Evolutionary conservation across 148 eudicot genomes (phyloP).

Genomic region (Mesembryanthemum crystallinum): DNA sequence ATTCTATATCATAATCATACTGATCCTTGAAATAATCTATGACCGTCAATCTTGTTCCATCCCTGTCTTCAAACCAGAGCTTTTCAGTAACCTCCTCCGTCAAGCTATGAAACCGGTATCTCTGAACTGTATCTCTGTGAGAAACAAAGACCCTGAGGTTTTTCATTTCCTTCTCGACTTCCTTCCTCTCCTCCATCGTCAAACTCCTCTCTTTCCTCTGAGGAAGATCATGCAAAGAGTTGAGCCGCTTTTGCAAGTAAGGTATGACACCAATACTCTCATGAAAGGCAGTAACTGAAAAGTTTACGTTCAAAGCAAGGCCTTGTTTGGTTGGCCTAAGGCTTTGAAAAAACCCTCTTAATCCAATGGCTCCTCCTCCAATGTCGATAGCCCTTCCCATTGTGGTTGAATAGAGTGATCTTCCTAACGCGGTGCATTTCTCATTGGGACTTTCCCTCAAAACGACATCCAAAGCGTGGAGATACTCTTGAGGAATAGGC

Average conservation of each 20-base stretch:
- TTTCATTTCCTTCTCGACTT: constrained; percentile 73
- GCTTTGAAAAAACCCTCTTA: constrained; percentile 88
- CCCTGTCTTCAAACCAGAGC: constrained; percentile 72
- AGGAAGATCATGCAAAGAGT: constrained; percentile 53
- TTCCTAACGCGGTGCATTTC: constrained; percentile 57
- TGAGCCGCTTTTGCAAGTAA: constrained; percentile 66
- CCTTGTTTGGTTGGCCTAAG: constrained; percentile 95
- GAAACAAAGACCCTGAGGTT: constrained; percentile 76
- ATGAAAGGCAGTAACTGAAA: constrained; percentile 89
- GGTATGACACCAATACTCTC: constrained; percentile 78
- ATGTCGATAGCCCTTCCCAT: constrained; percentile 78
- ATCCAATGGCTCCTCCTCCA: constrained; percentile 85
- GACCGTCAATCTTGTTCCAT: constrained; percentile 58
- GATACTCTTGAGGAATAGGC: constrained; percentile 84
- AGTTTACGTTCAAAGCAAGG: constrained; percentile 81
- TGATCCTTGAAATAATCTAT: constrained; percentile 85
- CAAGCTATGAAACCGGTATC: constrained; percentile 68
- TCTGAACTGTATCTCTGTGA: constrained; percentile 82
- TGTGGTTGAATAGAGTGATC: constrained; percentile 68
- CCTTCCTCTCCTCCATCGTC: constrained; percentile 55
- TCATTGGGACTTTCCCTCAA: constrained; percentile 69
- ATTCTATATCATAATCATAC: constrained; percentile 69
- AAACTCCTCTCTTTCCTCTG: constrained; percentile 45
- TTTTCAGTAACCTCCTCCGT: constrained; percentile 71
- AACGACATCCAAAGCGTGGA: constrained; percentile 90